Base-by-base conservation (phyloP, 108 stramenopile species). In the Pseudonitzschia multiseries region DNA sequence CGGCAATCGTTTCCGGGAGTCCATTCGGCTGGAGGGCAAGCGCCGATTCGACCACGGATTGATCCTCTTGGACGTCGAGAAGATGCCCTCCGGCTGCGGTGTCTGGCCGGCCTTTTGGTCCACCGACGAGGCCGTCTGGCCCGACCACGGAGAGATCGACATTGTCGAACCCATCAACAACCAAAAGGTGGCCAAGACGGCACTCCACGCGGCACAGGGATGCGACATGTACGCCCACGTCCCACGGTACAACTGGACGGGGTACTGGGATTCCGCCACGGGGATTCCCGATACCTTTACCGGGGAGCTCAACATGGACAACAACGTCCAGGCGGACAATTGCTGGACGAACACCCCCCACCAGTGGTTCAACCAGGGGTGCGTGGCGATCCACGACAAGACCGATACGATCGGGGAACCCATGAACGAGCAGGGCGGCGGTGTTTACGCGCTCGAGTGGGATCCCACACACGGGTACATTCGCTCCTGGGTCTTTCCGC, bases 101-200 rank as follows among this genome's bases (percentile, higher is more conserved):
- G 81, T 84, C 12, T 96, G 95, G 95, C 95, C 95, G 2, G 95
- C 95, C 43, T 93, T 93, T 83, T 96, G 95, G 95, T 65, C 89
- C 22, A 92, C 92, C 9, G 88, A 92, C 63, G 89, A 94, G 73
- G 85, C 76, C 28, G 76, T 86, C 66, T 95, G 94, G 94, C 94
- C 94, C 0, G 73, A 86, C 12, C 69, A 92, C 78, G 95, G 95
- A 42, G 95, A 96, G 73, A 93, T 96, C 65, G 95, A 96, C 66
- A 96, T 96, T 42, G 84, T 96, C 12, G 95, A 96, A 72, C 89
- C 91, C 26, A 89, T 96, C 41, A 96, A 93, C 63, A 79, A 80
- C 57, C 92, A 92, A 67, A 63, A 76, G 24, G 79, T 77, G 28
- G 92, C 83, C 76, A 96, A 96, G 82, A 96, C 95, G 51, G 95